These are phyloP conservation scores for Thecamonas trahens DNA, from an alignment of 78 protist genomes.

Conservation along the genomic window DNA sequence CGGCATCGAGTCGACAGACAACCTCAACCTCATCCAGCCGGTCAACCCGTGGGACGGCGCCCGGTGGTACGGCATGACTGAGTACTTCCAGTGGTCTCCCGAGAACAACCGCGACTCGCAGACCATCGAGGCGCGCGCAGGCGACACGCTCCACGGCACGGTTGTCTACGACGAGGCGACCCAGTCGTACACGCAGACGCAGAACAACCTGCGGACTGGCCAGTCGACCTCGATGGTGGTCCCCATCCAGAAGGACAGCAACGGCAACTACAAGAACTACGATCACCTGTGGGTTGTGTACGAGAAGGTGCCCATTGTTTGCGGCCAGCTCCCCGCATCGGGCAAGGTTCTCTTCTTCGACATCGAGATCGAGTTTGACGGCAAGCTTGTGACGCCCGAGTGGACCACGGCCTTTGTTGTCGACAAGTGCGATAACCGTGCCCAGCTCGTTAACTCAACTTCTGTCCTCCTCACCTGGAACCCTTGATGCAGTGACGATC, in stretches of 20 bases:
- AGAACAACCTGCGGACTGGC: conserved; percentile 22
- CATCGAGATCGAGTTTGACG: conserved; percentile 18
- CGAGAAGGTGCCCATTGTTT: conserved; percentile 25
- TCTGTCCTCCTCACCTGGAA: conserved; percentile 26
- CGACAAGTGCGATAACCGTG: conserved; percentile 29
- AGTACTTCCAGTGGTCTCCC: conserved; percentile 36
- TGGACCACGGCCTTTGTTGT: conserved; percentile 37
- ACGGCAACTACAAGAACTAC: conserved; percentile 27
- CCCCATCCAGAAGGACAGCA: conserved; percentile 5
- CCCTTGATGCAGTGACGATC: too few relatives aligned
- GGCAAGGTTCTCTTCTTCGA: conserved; percentile 20
- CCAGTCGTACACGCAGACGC: conserved; percentile 2
- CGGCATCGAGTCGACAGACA: conserved; percentile 46
- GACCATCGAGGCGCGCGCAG: not conserved
- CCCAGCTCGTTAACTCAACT: conserved; percentile 4
- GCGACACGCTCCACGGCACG: conserved; percentile 18
- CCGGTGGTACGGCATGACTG: conserved; percentile 2
- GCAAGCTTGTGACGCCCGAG: not conserved
- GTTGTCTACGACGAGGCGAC: not conserved
- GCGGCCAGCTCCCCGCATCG: conserved; percentile 26
- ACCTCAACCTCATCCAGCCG: conserved; percentile 54
- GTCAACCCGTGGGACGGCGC: conserved; percentile 51
- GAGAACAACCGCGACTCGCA: conserved; percentile 13
- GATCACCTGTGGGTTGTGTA: conserved; percentile 21
- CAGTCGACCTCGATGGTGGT: not conserved